phyloP scores from a whole-genome alignment of 1,284 basidiomycete genomes.

The Cryptococcus sp. region DNA sequence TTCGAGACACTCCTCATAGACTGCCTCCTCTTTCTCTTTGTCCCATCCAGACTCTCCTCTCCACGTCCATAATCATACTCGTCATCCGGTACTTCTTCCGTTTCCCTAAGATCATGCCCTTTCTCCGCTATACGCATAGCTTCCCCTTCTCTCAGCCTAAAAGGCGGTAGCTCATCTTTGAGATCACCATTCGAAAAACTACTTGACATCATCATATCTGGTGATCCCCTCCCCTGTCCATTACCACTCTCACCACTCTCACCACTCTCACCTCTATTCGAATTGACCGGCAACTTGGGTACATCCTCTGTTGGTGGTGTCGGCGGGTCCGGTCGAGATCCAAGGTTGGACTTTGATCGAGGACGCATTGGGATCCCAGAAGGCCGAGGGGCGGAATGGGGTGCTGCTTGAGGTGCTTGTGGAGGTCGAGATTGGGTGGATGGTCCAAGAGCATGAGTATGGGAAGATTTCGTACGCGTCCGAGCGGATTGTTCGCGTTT shows the following conservation, averaged over 20 bases:
- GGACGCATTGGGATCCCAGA: constrained; percentile 10
- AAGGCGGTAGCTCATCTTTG: constrained; percentile 35
- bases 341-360: constrained; percentile 7
- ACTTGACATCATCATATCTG: constrained; percentile 3
- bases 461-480: constrained; percentile 3
- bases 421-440: background rate
- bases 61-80: background rate
- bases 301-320: background rate
- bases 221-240: background rate
- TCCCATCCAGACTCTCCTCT: background rate
- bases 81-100: background rate
- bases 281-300: background rate
- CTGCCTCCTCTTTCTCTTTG: constrained; percentile 6
- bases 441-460: background rate
- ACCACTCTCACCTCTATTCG: background rate
- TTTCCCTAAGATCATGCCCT: constrained; percentile 17
- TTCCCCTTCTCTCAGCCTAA: constrained; percentile 23
- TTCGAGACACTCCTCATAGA: constrained; percentile 3
- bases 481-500: constrained; percentile 1
- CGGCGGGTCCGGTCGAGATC: background rate
- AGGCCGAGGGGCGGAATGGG: background rate
- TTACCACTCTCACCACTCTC: background rate
- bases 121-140: constrained; percentile 25
- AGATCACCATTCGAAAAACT: constrained; percentile 23
- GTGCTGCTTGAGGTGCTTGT: background rate